Evolutionary conservation across 495 filamentous ascomycete genomes (phyloP).

Genomic region (Talaromyces trachyspermus): DNA sequence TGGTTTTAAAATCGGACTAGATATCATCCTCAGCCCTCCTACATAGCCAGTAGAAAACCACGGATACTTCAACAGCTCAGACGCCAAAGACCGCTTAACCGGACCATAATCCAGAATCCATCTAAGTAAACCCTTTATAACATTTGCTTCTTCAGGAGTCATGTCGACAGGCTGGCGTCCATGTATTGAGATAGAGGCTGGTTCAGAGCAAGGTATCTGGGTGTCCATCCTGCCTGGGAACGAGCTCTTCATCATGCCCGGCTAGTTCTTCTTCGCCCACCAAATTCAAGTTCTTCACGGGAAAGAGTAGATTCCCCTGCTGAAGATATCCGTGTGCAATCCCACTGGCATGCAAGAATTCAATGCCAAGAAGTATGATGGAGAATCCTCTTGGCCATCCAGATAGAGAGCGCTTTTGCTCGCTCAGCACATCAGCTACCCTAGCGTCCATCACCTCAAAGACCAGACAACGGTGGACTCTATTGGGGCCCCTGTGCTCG

Average conservation of each 20-base stretch:
- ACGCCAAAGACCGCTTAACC: constrained; percentile 20
- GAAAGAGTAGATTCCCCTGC: constrained; percentile 37
- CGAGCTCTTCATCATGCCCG: background rate
- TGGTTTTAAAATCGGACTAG: too few relatives aligned
- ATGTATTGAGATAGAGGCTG: constrained; percentile 14
- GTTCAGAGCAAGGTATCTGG: constrained; percentile 27
- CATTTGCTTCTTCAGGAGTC: constrained; percentile 14
- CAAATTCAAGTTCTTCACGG: constrained; percentile 11
- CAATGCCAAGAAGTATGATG: constrained; percentile 24
- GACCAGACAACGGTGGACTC: constrained; percentile 40
- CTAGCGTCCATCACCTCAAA: constrained; percentile 40
- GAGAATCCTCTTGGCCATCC: background rate
- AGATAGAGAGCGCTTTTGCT: constrained; percentile 31
- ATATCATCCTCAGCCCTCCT: too few relatives aligned
- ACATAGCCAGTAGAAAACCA: constrained; percentile 25
- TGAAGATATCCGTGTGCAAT: constrained; percentile 40
- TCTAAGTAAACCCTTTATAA: constrained; percentile 21
- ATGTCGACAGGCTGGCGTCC: constrained; percentile 5
- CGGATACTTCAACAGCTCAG: constrained; percentile 20
- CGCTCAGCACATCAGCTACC: constrained; percentile 29
- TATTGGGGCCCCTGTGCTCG: constrained; percentile 39
- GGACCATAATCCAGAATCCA: constrained; percentile 29
- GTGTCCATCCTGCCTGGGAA: constrained; percentile 25
- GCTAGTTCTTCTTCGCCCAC: background rate
- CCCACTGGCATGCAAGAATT: constrained; percentile 33